phyloP scores from a whole-genome alignment of 148 eudicot genomes.

The Silene uniflora region DNA sequence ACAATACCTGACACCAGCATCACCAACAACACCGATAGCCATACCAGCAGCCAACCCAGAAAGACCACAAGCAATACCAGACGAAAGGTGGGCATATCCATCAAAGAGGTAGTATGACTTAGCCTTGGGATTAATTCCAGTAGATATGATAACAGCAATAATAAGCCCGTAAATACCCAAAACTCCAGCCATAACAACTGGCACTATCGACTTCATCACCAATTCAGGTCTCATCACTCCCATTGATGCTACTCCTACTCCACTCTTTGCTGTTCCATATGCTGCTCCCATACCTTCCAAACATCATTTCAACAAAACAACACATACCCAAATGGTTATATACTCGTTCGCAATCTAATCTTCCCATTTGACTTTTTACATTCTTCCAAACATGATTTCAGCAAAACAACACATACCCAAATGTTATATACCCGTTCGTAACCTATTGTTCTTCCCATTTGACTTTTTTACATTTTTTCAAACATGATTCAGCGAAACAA shows the following conservation, averaged over 20 bases:
- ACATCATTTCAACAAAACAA: neutral
- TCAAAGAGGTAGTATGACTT: conserved; percentile 53
- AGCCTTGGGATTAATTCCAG: conserved; percentile 61
- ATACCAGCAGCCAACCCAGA: conserved; percentile 62
- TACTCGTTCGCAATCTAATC: neutral
- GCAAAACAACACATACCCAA: neutral
- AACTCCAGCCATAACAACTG: conserved; percentile 72
- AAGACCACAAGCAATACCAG: conserved; percentile 58
- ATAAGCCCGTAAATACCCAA: conserved; percentile 67
- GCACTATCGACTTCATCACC: conserved; percentile 65
- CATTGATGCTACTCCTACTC: conserved; percentile 64
- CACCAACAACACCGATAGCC: conserved; percentile 64
- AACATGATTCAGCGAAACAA: no score
- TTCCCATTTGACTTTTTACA: no score
- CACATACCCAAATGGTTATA: conserved; percentile 8
- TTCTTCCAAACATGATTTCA: no score
- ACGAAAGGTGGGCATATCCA: conserved; percentile 61
- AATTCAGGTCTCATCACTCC: conserved; percentile 66
- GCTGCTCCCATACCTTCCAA: conserved; percentile 62
- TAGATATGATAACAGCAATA: conserved; percentile 58
- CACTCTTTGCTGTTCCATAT: conserved; percentile 61
- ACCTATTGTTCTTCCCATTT: no score
- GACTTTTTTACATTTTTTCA: no score
- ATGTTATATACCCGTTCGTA: neutral
- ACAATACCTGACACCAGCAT: conserved; percentile 57